Base-by-base conservation (phyloP, 768 basidiomycete species). In the Tylopilus rubrobrunneus region DNA sequence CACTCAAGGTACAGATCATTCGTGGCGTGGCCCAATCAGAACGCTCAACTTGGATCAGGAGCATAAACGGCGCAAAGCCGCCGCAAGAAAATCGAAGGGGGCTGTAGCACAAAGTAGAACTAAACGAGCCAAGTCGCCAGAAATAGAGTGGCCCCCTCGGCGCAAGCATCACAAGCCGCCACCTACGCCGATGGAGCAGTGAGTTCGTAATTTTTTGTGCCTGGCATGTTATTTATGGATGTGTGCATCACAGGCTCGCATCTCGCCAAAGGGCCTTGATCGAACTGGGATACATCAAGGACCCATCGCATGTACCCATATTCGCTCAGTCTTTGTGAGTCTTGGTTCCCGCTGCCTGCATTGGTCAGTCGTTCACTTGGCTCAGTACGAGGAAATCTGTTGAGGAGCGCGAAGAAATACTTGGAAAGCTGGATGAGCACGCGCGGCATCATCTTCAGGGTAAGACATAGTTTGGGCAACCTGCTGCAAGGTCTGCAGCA, bases 261-360 rank as follows among this genome's bases (percentile, higher is more conserved):
- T 72, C 74, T 11, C 78, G 87, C 14, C 79, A 81, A 62, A 71
- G 73, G 43, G 87, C 87, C 1, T 74, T 90, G 51, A 73, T 89
- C 47, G 81, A 79, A 27, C 71, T 85, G 3, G 84, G 82, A 10
- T 76, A 83, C 67, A 80, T 90, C 61, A 74, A 73, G 46, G 68
- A 70, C 33, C 74, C 79, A 7, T 71, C 69, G 11, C 79, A 87
- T 41, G 67, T 86, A 4, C 70, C 80, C 2, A 58, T 61, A 4
- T 89, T 89, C 62, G 87, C 86, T 7, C 75, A 76, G 51, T 73
- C 79, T 31, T 89, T 89, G 87, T 88, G 58, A 69, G 85, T 76
- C 21, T 15, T 19, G 25, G 19, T 43, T 31, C 12, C 23, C n/a
- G 6, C 21, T 40, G 53, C 1, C 27, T 33, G 15, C 45, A 48